Conservation (phyloP, 2,329 filamentous ascomycete genomes). For the Hirsutella minnesotensis region DNA sequence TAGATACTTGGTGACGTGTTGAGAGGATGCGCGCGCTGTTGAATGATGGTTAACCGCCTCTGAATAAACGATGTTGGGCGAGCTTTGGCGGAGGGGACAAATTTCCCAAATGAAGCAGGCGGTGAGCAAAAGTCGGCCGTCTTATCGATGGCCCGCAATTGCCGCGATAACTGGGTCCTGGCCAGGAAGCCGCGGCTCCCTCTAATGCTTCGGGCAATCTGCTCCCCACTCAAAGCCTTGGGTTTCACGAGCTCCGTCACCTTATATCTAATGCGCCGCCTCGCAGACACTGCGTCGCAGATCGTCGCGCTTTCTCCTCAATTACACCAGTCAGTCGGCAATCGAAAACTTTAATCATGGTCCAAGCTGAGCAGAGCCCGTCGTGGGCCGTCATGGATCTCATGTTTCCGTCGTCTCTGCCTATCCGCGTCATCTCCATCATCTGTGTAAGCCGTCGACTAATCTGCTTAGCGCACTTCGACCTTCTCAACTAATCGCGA, state of each 20-base stretch:
- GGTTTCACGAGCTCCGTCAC: too few relatives aligned
- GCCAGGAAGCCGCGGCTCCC: background rate
- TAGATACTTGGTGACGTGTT: too few relatives aligned
- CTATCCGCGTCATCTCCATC: conserved; percentile 24
- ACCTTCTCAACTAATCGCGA: conserved; percentile 3
- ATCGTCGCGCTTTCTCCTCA: too few relatives aligned
- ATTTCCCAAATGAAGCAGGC: conserved; percentile 5
- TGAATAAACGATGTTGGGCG: too few relatives aligned
- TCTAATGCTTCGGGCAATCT: too few relatives aligned
- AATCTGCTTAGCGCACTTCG: background rate
- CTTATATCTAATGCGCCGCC: too few relatives aligned
- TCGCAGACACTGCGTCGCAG: background rate
- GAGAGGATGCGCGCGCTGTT: too few relatives aligned
- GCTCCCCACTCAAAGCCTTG: too few relatives aligned
- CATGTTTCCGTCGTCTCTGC: conserved; percentile 17
- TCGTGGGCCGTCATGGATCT: conserved; percentile 15
- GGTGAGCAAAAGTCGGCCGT: conserved; percentile 1
- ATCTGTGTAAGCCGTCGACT: conserved; percentile 21
- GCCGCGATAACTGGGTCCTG: background rate
- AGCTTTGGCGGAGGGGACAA: background rate
- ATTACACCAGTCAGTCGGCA: background rate
- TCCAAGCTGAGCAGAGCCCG: conserved; percentile 9
- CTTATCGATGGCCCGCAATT: background rate
- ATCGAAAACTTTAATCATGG: conserved; percentile 10
- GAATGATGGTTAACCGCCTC: too few relatives aligned